Evolutionary conservation across 2,329 filamentous ascomycete species (phyloP).

Genomic region (Monilinia fructigena): DNA sequence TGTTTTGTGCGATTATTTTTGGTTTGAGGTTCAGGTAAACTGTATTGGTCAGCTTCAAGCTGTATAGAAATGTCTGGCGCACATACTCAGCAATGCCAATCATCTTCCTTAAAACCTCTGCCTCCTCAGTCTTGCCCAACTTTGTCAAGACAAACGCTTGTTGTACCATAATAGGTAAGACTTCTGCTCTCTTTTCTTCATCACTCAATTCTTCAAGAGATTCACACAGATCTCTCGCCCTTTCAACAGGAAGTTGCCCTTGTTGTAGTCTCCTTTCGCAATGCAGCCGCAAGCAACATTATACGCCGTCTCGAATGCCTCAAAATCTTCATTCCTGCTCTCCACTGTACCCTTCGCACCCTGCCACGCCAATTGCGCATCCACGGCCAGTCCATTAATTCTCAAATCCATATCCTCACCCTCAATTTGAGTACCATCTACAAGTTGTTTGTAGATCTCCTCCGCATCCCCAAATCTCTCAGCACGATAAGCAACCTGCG

Average conservation of each 20-base stretch:
- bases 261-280: constrained; percentile 63
- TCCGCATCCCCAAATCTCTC: constrained; percentile 70
- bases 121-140: constrained; percentile 65
- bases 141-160: constrained; percentile 70
- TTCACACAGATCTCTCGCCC: constrained; percentile 69
- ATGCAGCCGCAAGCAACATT: constrained; percentile 75
- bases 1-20: constrained; percentile 65
- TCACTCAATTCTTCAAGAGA: constrained; percentile 69
- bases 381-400: constrained; percentile 72
- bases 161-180: constrained; percentile 74
- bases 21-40: constrained; percentile 66
- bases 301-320: constrained; percentile 79
- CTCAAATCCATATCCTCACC: constrained; percentile 71
- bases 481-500: constrained; percentile 69
- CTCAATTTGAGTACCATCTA: constrained; percentile 45
- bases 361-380: constrained; percentile 72
- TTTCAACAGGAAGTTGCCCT: constrained; percentile 67
- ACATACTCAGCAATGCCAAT: constrained; percentile 62
- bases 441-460: constrained; percentile 61
- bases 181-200: constrained; percentile 71
- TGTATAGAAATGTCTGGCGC: constrained; percentile 14
- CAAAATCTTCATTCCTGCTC: constrained; percentile 54
- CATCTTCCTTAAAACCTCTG: constrained; percentile 59
- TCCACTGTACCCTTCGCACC: constrained; percentile 44
- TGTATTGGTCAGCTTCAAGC: constrained; percentile 43